A percentile compares a stretch with the other conserved stretches of the same genome.
phyloP scores from a whole-genome alignment of 1,284 basidiomycete genomes.

The Athelia sp. region DNA sequence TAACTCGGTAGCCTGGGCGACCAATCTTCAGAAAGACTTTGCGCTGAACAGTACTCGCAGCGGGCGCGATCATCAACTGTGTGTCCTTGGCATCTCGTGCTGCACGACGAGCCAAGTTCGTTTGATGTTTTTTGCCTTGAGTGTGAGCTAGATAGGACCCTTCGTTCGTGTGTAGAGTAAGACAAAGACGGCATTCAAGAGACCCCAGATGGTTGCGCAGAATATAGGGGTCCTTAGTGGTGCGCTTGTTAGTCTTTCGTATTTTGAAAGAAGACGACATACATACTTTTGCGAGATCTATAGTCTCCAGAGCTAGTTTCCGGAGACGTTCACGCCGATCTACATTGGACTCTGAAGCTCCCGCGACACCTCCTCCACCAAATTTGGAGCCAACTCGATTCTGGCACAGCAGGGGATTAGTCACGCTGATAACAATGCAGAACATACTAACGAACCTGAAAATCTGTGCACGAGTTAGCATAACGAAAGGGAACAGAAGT shows the following conservation, averaged over 20 bases:
- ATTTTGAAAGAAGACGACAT: background rate
- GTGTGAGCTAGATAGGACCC: conserved; percentile 99
- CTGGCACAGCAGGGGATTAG: conserved; percentile 30
- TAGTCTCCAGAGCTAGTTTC: conserved; percentile 94
- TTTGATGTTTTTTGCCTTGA: conserved; percentile 99
- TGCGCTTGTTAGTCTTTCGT: conserved; percentile 5
- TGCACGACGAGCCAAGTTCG: conserved; percentile 93
- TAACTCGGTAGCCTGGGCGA: conserved; percentile 89
- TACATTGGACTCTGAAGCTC: conserved; percentile 90
- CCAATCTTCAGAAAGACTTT: conserved; percentile 98
- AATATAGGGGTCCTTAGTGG: conserved; percentile 89
- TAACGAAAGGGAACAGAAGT: conserved; percentile 1
- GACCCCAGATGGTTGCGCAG: conserved; percentile 97
- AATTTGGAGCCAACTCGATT: conserved; percentile 96
- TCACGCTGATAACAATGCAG: background rate
- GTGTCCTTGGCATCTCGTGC: conserved; percentile 94
- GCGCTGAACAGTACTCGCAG: conserved; percentile 72
- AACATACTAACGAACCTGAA: conserved; percentile 28
- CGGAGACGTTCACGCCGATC: conserved; percentile 92
- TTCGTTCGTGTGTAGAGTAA: conserved; percentile 98
- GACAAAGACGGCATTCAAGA: conserved; percentile 95
- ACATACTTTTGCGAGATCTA: conserved; percentile 87
- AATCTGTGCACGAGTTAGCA: conserved; percentile 29
- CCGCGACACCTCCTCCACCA: conserved; percentile 91
- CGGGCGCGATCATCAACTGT: conserved; percentile 78